Conservation (phyloP, 1,139 yeast species). For the Wickerhamomyces sp. region DNA sequence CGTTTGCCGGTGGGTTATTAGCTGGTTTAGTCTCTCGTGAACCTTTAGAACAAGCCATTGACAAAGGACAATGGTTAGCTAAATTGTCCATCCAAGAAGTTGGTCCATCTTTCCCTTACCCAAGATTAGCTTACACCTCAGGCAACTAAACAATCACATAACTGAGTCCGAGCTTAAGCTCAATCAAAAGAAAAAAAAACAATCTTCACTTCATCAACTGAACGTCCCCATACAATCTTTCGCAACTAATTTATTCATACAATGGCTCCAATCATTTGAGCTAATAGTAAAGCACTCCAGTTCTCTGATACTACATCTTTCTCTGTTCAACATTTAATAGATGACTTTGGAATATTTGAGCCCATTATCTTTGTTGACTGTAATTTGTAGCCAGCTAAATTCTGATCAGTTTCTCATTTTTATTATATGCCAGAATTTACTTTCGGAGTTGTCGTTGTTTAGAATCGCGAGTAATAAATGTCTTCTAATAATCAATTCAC, state of each 20-base stretch:
- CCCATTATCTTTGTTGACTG: no score
- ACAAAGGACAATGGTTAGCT: conserved; percentile 97
- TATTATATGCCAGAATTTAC: no score
- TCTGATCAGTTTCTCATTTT: no score
- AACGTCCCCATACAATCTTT: neutral
- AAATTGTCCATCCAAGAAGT: conserved; percentile 83
- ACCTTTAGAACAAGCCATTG: conserved; percentile 55
- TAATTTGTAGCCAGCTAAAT: no score
- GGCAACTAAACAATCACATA: conserved; percentile 1
- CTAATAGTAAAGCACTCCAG: no score
- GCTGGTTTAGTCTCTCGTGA: conserved; percentile 83
- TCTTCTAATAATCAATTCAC: no score
- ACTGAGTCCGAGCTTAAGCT: neutral
- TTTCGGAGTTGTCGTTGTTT: no score
- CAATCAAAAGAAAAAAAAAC: no score
- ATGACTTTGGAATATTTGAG: neutral
- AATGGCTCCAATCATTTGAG: no score
- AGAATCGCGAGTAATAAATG: no score
- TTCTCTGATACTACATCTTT: neutral
- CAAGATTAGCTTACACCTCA: conserved; percentile 44
- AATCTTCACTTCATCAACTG: conserved; percentile 8
- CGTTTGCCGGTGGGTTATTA: conserved; percentile 95
- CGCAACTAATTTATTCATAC: neutral
- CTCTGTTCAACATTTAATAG: neutral
- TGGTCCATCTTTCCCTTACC: conserved; percentile 92